Evolutionary conservation across 495 filamentous ascomycete species (phyloP), one percentile per base, ranked within the genome.

Genomic region (Penicillium steckii): DNA sequence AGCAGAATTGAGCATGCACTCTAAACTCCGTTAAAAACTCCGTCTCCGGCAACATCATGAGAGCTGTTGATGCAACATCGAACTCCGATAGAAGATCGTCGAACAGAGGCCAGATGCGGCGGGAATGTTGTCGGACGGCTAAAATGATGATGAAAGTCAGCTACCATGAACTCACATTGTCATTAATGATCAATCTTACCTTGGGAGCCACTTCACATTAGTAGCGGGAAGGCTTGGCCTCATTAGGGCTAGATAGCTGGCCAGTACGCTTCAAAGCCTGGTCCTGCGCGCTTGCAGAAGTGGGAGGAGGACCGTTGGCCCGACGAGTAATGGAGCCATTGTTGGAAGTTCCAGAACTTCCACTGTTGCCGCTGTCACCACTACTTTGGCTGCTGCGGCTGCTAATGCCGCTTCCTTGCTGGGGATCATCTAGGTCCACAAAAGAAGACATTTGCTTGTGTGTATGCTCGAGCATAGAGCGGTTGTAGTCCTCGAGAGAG

Each of bases 381-480:
- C 69, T 71, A 40, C 64, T 69, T 43, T 62, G 53, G 40, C 73
- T 72, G 46, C 69, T 69, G 38, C 64, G 62, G 33, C 64, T 70
- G 46, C 57, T 57, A 9, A 44, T 30, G 25, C 61, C 41, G 18
- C 52, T 44, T 25, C 32, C 24, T 5, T 50, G 46, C 19, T 54
- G 57, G 41, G 52, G 55, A 21, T 61, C 57, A 15, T 72, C 71
- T 4, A 48, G 25, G 37, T 72, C 67, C 35, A 69, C 62, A 43
- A 76, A 77, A 2, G 62, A 47, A 0, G 65, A 65, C 64, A 77
- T 76, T 41, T 75, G 74, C 19, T 64, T 69, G 32, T 76, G 72
- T 7, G 74, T 77, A 41, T 77, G 72, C 29, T 73, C 57, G 44
- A 77, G 61, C 74, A 77, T 76, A 37, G 69, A 65, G 4, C 71